phyloP scores from a whole-genome alignment of 345 rosid genomes.

The Eucalyptus camaldulensis region DNA sequence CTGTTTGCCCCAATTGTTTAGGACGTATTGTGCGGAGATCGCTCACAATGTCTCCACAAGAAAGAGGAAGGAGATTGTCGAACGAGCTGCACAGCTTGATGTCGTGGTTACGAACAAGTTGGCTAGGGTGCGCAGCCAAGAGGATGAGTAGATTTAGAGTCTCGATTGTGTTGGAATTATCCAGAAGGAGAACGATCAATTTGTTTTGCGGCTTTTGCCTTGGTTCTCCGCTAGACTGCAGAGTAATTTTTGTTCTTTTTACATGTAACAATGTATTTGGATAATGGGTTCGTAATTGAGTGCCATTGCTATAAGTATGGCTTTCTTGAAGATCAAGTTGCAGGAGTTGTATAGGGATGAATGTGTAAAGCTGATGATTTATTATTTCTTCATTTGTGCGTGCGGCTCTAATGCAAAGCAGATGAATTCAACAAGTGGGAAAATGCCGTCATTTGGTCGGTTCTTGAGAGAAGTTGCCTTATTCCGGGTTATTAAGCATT shows the following conservation, averaged over 20 bases:
- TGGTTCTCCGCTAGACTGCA: not conserved
- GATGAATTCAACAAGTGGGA: not conserved
- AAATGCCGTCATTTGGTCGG: not conserved
- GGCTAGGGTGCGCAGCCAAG: constrained; percentile 77
- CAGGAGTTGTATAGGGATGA: not conserved
- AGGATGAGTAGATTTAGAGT: constrained; percentile 40
- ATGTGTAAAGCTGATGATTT: not conserved
- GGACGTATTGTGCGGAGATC: constrained; percentile 84
- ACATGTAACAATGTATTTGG: not conserved
- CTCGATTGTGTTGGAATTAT: not conserved
- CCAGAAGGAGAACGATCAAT: not conserved
- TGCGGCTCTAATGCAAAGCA: not conserved
- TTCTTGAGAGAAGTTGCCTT: not conserved
- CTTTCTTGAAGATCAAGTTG: not conserved
- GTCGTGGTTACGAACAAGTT: constrained; percentile 57
- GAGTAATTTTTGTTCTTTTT: not conserved
- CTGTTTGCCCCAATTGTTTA: not conserved
- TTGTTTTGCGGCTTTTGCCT: not conserved
- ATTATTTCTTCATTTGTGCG: not conserved
- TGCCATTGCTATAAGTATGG: not conserved
- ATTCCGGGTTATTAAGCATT: not conserved
- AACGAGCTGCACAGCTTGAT: constrained; percentile 82
- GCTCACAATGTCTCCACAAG: constrained; percentile 78
- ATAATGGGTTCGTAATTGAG: not conserved
- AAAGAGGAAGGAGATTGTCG: constrained; percentile 71